Base-by-base conservation (phyloP, 1,284 basidiomycete genomes). In the Rhodotorula sp. region DNA sequence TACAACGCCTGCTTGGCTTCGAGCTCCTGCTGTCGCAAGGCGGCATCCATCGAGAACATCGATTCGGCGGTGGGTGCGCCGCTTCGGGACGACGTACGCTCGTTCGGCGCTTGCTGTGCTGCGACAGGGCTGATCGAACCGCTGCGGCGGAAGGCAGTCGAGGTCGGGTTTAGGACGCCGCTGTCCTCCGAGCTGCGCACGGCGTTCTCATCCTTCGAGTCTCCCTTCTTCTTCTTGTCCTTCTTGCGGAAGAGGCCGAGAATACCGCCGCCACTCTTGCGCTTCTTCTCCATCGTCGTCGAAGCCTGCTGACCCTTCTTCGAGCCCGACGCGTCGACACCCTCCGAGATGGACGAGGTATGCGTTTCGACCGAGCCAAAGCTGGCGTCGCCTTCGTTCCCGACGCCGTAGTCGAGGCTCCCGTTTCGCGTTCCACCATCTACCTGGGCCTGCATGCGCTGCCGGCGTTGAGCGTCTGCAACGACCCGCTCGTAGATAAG, bases 1-100 rank as follows among this genome's bases (percentile, higher is more conserved):
- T 93, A 95, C 57, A 92, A 82, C n/a, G 87, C 88, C 78, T 91
- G 91, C 69, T 93, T 89, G 73, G 92, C 88, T 78, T 95, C 93
- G 67, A 87, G 86, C 80, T 94, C 90, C 70, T 91, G 90, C 62
- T 94, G 83, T 60, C 88, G 86, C 15, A 87, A 85, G 0, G 86
- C 83, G 9, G 76, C 75, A 26, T 76, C 76, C 11, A 71, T 72
- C 47, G 72, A 73, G 59, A 76, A 77, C 72, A 76, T 71, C 18
- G 72, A 72, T 54, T 76, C 75, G 47, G 63, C 72, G 18, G 73
- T 74, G 55, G 72, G 34, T 15, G 24, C n/a, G 50, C 34, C 34
- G 30, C 44, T 15, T 28, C 40, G 11, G 6, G 61, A n/a, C 31
- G 54, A 28, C 16, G 56, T 20, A 1, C 68, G 68, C 4, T 69